phyloP scores from a whole-genome alignment of 2,329 filamentous ascomycete genomes.

The Talaromyces sp. region DNA sequence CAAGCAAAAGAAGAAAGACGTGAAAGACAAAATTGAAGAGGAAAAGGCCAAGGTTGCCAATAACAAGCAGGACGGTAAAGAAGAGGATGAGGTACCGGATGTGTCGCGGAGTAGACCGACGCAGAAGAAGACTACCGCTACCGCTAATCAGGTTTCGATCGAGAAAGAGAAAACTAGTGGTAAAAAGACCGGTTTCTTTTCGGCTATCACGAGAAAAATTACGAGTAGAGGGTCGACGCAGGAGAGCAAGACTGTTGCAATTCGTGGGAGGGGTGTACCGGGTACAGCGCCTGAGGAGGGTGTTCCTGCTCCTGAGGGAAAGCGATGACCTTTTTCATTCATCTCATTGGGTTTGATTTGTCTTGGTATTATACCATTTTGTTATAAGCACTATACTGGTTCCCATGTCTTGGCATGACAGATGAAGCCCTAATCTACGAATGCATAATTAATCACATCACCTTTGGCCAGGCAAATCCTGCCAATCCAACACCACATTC shows the following conservation, averaged over 20 bases:
- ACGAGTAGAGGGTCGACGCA: background rate
- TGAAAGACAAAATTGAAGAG: constrained; percentile 42
- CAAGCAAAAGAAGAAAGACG: constrained; percentile 60
- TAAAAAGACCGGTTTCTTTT: constrained; percentile 6
- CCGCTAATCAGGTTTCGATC: background rate
- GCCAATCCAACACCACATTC: background rate
- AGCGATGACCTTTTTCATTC: constrained; percentile 17
- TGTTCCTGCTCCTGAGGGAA: constrained; percentile 24
- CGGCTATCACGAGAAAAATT: background rate
- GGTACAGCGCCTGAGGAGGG: constrained; percentile 27
- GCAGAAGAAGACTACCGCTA: constrained; percentile 8
- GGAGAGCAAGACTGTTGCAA: background rate
- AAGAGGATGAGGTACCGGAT: background rate
- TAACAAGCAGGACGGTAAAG: background rate
- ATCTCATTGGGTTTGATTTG: background rate
- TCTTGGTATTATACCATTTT: background rate
- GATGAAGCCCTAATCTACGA: background rate
- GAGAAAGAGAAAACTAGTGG: background rate
- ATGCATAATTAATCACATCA: background rate
- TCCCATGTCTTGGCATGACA: background rate
- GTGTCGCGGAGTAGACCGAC: background rate
- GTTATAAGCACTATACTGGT: background rate
- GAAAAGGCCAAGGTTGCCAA: constrained; percentile 53
- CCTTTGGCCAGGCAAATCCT: background rate
- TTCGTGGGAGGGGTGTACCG: constrained; percentile 16